These are phyloP conservation scores for Fusarium newnesense DNA, from an alignment of 2,329 filamentous ascomycete species.

Conservation along the genomic window DNA sequence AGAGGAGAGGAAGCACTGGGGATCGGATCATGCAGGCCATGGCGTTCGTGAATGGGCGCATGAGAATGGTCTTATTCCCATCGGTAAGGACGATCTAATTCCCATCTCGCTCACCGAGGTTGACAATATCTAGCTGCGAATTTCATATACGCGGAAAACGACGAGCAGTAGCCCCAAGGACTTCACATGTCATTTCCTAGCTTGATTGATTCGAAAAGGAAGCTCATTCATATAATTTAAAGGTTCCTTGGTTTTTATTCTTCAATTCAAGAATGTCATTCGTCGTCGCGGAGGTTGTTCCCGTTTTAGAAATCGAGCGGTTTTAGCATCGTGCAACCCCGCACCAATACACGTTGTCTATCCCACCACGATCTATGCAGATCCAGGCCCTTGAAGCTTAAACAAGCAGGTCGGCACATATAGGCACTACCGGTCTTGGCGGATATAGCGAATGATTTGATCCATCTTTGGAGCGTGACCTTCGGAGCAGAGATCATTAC, in stretches of 20 bases:
- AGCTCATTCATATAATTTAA: not conserved
- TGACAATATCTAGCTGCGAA: conserved; percentile 32
- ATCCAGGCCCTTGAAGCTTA: conserved; percentile 18
- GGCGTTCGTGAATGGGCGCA: conserved; percentile 37
- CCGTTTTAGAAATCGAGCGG: conserved; percentile 11
- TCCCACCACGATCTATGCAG: conserved; percentile 12
- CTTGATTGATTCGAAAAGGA: not conserved
- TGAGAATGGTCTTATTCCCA: conserved; percentile 32
- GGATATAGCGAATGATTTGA: conserved; percentile 21
- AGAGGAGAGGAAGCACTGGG: conserved; percentile 33
- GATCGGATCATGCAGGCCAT: conserved; percentile 16
- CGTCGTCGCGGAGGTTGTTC: conserved; percentile 8
- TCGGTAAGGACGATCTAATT: conserved; percentile 18
- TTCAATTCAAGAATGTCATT: conserved; percentile 2
- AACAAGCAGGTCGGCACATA: conserved; percentile 10
- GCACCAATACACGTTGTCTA: conserved; percentile 26
- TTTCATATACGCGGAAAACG: conserved; percentile 38
- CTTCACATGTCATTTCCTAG: not conserved
- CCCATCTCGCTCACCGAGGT: not conserved
- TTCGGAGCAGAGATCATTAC: conserved; percentile 26
- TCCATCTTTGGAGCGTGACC: conserved; percentile 17
- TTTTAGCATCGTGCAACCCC: conserved; percentile 4
- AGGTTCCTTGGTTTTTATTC: not conserved
- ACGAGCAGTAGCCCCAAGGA: conserved; percentile 7
- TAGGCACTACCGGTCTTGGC: not conserved